Percentiles rank a stretch among this genome's conserved stretches.
Conservation (phyloP, 805 yeast species). For the Metschnikowia gruessii region DNA sequence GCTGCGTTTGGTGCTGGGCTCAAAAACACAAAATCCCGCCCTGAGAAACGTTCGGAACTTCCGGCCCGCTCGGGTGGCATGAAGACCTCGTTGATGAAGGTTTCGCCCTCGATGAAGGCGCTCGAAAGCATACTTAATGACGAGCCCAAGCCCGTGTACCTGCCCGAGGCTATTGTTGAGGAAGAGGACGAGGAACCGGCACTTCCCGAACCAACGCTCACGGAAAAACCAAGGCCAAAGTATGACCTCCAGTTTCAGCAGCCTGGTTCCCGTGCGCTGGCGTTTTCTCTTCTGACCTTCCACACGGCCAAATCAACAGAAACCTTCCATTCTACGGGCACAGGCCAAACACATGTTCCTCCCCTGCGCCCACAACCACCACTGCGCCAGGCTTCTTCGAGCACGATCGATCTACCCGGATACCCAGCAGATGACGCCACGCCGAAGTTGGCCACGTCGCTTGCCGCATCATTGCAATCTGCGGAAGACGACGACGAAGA, state of each 20-base stretch:
- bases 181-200: constrained; percentile 18
- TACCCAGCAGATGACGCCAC: constrained; percentile 13
- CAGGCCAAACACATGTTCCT: not conserved
- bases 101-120: constrained; percentile 42
- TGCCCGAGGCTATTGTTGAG: constrained; percentile 13
- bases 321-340: constrained; percentile 13
- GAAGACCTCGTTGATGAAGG: constrained; percentile 32
- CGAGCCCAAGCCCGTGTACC: constrained; percentile 8
- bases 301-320: constrained; percentile 26
- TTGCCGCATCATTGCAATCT: constrained; percentile 4
- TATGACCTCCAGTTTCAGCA: constrained; percentile 1
- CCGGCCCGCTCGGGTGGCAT: not conserved
- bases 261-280: constrained; percentile 9
- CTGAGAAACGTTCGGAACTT: too few species aligned
- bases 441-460: constrained; percentile 20
- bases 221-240: not conserved
- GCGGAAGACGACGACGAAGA: not conserved
- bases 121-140: constrained; percentile 34
- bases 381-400: constrained; percentile 2
- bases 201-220: too few species aligned
- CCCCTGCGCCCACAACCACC: not conserved
- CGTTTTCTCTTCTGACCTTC: constrained; percentile 25
- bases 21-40: too few species aligned
- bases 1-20: constrained; percentile 1
- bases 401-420: constrained; percentile 1